Conservation (phyloP, 371 early-diverging fungal genomes). For the Syncephalastrum monosporum region DNA sequence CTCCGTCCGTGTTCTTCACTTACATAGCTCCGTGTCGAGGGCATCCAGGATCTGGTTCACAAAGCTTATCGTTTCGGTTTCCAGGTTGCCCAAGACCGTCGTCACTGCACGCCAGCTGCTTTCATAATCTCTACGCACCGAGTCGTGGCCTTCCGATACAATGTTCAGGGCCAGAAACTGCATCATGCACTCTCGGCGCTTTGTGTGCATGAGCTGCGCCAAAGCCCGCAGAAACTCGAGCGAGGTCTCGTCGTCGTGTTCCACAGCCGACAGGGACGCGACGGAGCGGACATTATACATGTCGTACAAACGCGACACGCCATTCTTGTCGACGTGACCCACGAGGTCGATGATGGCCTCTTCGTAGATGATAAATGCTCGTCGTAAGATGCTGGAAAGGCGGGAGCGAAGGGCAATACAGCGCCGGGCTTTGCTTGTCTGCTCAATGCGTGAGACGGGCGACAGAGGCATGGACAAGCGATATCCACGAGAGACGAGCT, state of each 20-base stretch:
- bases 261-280: slow-evolving; percentile 36
- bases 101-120: slow-evolving; percentile 33
- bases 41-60: slow-evolving; percentile 27
- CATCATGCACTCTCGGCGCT: slow-evolving; percentile 50
- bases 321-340: slow-evolving; percentile 31
- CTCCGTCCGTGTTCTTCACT: slow-evolving; percentile 4
- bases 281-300: slow-evolving; percentile 48
- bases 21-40: slow-evolving; percentile 41
- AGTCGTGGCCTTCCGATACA: slow-evolving; percentile 35
- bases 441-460: slow-evolving; percentile 69
- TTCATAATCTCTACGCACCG: slow-evolving; percentile 26
- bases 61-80: slow-evolving; percentile 27
- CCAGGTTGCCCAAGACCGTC: slow-evolving; percentile 25
- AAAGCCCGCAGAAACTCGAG: slow-evolving; percentile 41
- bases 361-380: slow-evolving; percentile 42
- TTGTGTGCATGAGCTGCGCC: slow-evolving; percentile 43
- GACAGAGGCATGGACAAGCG: slow-evolving; percentile 62
- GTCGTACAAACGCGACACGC: slow-evolving; percentile 35
- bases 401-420: slow-evolving; percentile 41
- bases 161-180: slow-evolving; percentile 39
- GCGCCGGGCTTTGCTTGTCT: slow-evolving; percentile 52
- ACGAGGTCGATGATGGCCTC: slow-evolving; percentile 41
- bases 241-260: slow-evolving; percentile 14
- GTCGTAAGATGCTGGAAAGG: slow-evolving; percentile 30
- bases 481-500: slow-evolving; percentile 71